Evolutionary conservation across 1,284 basidiomycete species (phyloP).

Genomic region (Rhodotorula sp.): DNA sequence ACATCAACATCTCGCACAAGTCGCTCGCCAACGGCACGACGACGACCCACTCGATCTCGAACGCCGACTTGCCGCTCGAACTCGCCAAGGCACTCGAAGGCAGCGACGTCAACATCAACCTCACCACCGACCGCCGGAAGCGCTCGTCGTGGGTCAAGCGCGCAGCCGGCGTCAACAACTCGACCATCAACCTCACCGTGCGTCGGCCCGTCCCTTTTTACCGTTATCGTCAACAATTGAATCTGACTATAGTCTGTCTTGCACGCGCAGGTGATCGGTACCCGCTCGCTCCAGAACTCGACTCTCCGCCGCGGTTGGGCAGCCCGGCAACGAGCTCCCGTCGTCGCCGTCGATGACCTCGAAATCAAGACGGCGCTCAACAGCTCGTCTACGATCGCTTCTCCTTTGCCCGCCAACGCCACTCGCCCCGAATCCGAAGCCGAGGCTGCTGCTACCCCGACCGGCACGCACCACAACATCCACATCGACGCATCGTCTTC

Average conservation of each 20-base stretch:
- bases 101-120: slow-evolving; percentile 39
- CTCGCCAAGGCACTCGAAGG: slow-evolving; percentile 25
- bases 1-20: slow-evolving; percentile 38
- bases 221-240: too few relatives aligned
- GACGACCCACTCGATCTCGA: slow-evolving; percentile 26
- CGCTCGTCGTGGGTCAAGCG: slow-evolving; percentile 6
- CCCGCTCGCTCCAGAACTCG: not conserved
- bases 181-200: slow-evolving; percentile 39
- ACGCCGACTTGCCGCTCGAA: slow-evolving; percentile 15
- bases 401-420: not conserved
- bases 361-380: not conserved
- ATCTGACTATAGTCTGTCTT: too few relatives aligned
- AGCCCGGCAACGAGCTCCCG: not conserved
- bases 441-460: not conserved
- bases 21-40: slow-evolving; percentile 27
- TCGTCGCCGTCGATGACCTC: not conserved
- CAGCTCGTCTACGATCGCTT: not conserved
- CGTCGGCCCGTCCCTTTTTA: not conserved
- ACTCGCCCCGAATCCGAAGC: too few relatives aligned
- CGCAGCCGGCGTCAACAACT: slow-evolving; percentile 31
- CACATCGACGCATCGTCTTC: slow-evolving; percentile 35
- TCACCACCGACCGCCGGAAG: slow-evolving; percentile 22
- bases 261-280: slow-evolving; percentile 13
- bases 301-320: not conserved
- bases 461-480: slow-evolving; percentile 37